Conservation (phyloP, 495 filamentous ascomycete genomes). For the Penicillium lagena region DNA sequence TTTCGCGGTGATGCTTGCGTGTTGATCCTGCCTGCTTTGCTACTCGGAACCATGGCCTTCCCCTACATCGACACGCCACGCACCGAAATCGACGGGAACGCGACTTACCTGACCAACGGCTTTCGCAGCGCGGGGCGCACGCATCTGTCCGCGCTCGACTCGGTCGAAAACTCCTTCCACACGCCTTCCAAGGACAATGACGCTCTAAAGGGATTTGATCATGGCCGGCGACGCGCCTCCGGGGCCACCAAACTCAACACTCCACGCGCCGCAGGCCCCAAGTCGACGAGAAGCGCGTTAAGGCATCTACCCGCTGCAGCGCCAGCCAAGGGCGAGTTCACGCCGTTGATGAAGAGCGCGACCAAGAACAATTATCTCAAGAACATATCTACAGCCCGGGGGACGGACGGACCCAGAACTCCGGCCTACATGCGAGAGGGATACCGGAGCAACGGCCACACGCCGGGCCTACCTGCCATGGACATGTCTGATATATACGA, state of each 20-base stretch:
- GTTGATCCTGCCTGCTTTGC: slow-evolving; percentile 14
- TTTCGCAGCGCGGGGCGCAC: slow-evolving; percentile 39
- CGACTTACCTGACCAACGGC: slow-evolving; percentile 64
- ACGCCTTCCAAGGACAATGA: slow-evolving; percentile 77
- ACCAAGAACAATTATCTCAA: slow-evolving; percentile 69
- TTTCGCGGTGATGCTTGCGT: slow-evolving; percentile 24
- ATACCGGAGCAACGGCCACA: slow-evolving; percentile 56
- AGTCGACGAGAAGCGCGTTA: slow-evolving; percentile 45
- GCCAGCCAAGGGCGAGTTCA: slow-evolving; percentile 73
- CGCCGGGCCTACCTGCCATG: slow-evolving; percentile 52
- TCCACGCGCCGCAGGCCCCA: slow-evolving; percentile 53
- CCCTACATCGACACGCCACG: slow-evolving; percentile 71
- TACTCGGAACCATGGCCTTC: slow-evolving; percentile 30
- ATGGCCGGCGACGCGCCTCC: slow-evolving; percentile 46
- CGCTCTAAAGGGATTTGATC: slow-evolving; percentile 59
- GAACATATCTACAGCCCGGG: slow-evolving; percentile 43
- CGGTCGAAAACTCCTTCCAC: slow-evolving; percentile 76
- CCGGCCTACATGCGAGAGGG: slow-evolving; percentile 59
- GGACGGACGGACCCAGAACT: slow-evolving; percentile 55
- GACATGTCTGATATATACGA: slow-evolving; percentile 63
- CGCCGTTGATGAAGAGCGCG: slow-evolving; percentile 85
- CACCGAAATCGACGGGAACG: slow-evolving; percentile 68
- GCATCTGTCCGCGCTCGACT: slow-evolving; percentile 63
- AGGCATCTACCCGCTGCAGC: slow-evolving; percentile 56
- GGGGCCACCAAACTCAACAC: slow-evolving; percentile 56